These are phyloP conservation scores for Coniophora puteana DNA, from an alignment of 1,284 basidiomycete genomes.

Conservation along the genomic window DNA sequence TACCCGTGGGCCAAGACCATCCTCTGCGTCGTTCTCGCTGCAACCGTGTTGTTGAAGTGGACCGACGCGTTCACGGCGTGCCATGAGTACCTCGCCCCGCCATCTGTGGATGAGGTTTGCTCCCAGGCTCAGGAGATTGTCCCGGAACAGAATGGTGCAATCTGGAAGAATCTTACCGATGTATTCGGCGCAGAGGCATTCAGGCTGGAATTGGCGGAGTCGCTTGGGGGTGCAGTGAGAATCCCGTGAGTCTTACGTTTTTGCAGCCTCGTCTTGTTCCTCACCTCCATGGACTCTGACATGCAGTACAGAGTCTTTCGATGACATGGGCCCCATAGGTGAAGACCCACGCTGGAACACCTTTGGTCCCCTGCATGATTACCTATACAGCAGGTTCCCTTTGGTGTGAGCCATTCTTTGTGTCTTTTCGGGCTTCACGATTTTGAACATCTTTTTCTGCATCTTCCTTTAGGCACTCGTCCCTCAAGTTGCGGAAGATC, in stretches of 20 bases:
- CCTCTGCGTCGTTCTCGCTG: too few relatives aligned
- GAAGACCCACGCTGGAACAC: constrained; percentile 43
- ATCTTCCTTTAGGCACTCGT: constrained; percentile 38
- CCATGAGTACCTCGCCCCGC: too few relatives aligned
- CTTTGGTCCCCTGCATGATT: constrained; percentile 40
- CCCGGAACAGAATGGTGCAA: constrained; percentile 21
- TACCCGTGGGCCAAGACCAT: too few relatives aligned
- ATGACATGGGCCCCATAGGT: constrained; percentile 39
- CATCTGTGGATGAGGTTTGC: too few relatives aligned
- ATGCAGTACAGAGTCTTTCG: constrained; percentile 34
- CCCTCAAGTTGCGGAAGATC: constrained; percentile 51
- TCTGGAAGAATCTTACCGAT: constrained; percentile 22
- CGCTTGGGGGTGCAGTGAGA: constrained; percentile 32
- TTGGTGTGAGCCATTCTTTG: too few relatives aligned
- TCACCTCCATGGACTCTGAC: background rate
- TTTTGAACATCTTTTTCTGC: background rate
- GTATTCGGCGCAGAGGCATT: constrained; percentile 27
- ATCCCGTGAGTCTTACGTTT: constrained; percentile 25
- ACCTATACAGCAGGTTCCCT: constrained; percentile 37
- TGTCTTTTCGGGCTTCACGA: constrained; percentile 9
- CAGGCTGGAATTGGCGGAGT: constrained; percentile 27
- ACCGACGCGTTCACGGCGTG: too few relatives aligned
- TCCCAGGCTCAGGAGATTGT: constrained; percentile 22
- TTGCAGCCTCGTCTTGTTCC: background rate
- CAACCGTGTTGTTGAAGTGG: too few relatives aligned